Percentiles rank a stretch among this genome's conserved stretches.
phyloP scores from a whole-genome alignment of 148 eudicot species.

The Fallopia convolvulus region DNA sequence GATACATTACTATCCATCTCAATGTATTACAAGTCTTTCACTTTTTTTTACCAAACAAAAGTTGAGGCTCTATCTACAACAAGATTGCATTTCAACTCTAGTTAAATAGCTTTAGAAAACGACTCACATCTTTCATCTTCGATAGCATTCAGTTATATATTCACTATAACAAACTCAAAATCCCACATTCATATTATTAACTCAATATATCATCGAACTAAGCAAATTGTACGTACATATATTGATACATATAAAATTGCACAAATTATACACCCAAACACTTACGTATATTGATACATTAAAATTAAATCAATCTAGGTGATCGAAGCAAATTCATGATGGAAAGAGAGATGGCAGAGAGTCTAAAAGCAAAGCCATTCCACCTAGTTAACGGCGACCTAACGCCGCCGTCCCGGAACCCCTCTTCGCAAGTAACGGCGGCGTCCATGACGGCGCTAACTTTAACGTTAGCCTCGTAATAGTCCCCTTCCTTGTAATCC shows the following conservation, averaged over 20 bases:
- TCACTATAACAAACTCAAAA: too few species aligned
- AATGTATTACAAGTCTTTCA: too few species aligned
- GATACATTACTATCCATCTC: too few species aligned
- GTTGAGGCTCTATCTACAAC: too few species aligned
- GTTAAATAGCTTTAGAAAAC: too few species aligned
- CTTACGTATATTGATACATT: neutral
- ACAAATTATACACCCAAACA: too few species aligned
- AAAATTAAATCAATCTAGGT: neutral
- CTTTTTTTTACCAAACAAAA: too few species aligned
- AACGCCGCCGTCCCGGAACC: constrained; percentile 40
- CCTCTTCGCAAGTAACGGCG: constrained; percentile 53
- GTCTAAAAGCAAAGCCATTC: constrained; percentile 30
- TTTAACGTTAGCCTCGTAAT: constrained; percentile 41
- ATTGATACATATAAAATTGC: too few species aligned
- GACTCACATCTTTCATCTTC: too few species aligned
- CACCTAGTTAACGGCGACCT: constrained; percentile 38
- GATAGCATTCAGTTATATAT: too few species aligned
- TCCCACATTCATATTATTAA: too few species aligned
- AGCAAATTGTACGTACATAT: neutral
- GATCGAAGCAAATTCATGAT: constrained; percentile 25
- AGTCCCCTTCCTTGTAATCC: constrained; percentile 19
- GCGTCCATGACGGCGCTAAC: constrained; percentile 50
- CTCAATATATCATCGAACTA: neutral
- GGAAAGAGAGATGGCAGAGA: constrained; percentile 49
- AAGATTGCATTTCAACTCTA: too few species aligned